These are phyloP conservation scores for Lumnitzera littorea DNA, from an alignment of 345 rosid species.

Conservation along the genomic window DNA sequence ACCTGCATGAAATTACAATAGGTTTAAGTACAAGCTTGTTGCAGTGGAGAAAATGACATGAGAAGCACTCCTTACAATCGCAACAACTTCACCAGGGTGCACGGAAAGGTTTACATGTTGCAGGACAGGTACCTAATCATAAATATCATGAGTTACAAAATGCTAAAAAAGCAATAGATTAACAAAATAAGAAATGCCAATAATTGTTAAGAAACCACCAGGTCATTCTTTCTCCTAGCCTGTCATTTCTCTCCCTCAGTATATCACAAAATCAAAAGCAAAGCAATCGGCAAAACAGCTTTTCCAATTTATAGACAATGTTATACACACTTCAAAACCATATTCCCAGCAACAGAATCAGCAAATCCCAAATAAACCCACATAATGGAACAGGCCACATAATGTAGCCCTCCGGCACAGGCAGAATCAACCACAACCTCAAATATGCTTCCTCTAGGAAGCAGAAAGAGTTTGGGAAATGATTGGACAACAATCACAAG, in stretches of 20 bases:
- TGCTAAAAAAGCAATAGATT: background rate
- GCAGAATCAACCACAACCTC: background rate
- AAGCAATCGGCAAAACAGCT: no score
- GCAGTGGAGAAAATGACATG: background rate
- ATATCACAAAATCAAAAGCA: no score
- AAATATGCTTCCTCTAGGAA: no score
- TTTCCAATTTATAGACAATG: no score
- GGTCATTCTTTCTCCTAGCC: no score
- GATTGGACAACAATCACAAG: background rate
- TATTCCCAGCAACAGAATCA: slow-evolving; percentile 4
- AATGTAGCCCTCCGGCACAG: slow-evolving; percentile 2
- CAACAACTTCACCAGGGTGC: slow-evolving; percentile 81
- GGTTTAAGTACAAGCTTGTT: slow-evolving; percentile 7
- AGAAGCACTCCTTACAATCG: slow-evolving; percentile 47
- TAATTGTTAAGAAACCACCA: no score
- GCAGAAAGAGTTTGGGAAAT: background rate
- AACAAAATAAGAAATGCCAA: no score
- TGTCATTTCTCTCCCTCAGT: no score
- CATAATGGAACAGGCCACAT: background rate
- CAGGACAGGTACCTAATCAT: slow-evolving; percentile 62
- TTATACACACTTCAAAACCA: no score
- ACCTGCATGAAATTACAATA: slow-evolving; percentile 42
- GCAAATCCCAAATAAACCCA: background rate
- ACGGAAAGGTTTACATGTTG: slow-evolving; percentile 53
- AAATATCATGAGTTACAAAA: background rate